phyloP scores from a whole-genome alignment of 257 asterid species.

The Gentiana straminea region DNA sequence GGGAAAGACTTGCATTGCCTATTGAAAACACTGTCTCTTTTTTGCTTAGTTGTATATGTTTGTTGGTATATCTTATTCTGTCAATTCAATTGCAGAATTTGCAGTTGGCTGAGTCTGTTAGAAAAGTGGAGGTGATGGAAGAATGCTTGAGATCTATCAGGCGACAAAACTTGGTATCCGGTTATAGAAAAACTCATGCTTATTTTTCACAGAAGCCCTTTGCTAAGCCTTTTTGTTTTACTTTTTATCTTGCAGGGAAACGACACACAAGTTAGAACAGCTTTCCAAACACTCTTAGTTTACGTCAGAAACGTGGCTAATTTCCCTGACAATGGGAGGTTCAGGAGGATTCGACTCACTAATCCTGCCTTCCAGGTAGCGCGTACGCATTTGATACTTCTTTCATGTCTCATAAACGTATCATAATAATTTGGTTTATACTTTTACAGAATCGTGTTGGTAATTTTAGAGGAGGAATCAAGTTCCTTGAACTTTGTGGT shows the following conservation, averaged over 20 bases:
- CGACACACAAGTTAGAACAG: conserved; percentile 23
- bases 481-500: conserved; percentile 66
- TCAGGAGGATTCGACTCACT: conserved; percentile 63
- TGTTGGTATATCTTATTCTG: conserved; percentile 2
- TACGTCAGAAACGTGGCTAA: conserved; percentile 43
- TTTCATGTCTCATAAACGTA: background rate
- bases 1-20: conserved; percentile 24
- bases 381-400: background rate
- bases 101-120: conserved; percentile 16
- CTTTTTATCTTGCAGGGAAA: conserved; percentile 29
- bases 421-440: background rate
- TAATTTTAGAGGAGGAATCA: conserved; percentile 36
- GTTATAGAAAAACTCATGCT: background rate
- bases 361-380: conserved; percentile 69
- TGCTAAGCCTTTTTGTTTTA: background rate
- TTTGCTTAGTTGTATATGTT: background rate
- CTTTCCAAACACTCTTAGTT: conserved; percentile 49
- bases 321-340: conserved; percentile 53
- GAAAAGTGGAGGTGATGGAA: conserved; percentile 34
- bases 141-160: conserved; percentile 64
- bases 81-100: conserved; percentile 22
- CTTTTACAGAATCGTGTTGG: conserved; percentile 59
- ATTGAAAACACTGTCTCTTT: conserved; percentile 14
- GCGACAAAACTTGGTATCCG: conserved; percentile 48
- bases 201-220: background rate